These are phyloP conservation scores for Cryptosporidium xiaoi DNA, from an alignment of 169 alveolate species.

Conservation along the genomic window DNA sequence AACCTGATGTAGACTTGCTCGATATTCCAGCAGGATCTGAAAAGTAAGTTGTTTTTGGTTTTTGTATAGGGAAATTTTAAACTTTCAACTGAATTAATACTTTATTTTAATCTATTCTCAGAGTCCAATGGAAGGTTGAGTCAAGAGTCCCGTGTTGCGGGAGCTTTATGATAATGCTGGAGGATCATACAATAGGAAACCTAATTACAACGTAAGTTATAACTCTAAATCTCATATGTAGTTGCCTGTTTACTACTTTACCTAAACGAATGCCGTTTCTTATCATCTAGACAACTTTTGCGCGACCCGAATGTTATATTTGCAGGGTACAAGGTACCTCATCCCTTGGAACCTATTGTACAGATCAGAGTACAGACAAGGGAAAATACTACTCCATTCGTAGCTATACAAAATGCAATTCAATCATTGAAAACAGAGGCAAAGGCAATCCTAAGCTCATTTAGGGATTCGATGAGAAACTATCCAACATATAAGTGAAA, in stretches of 20 bases:
- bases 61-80: not conserved
- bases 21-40: constrained; percentile 69
- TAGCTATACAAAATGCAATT: constrained; percentile 76
- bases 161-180: constrained; percentile 88
- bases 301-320: constrained; percentile 89
- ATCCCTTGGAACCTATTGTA: constrained; percentile 88
- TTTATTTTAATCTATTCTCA: constrained; percentile 26
- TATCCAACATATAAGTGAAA: constrained; percentile 53
- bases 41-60: constrained; percentile 26
- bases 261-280: not conserved
- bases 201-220: constrained; percentile 84
- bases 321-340: constrained; percentile 93
- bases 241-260: constrained; percentile 2
- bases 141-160: constrained; percentile 90
- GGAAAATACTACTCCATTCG: constrained; percentile 74
- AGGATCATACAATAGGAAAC: constrained; percentile 93
- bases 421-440: constrained; percentile 35
- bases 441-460: constrained; percentile 32
- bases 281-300: constrained; percentile 81
- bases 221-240: not conserved
- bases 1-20: constrained; percentile 59
- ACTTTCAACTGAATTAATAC: not conserved
- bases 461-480: constrained; percentile 73
- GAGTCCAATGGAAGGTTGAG: constrained; percentile 89
- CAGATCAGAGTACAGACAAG: constrained; percentile 77